These are phyloP conservation scores for Rusavskia elegans DNA, from an alignment of 495 filamentous ascomycete genomes.

Conservation along the genomic window DNA sequence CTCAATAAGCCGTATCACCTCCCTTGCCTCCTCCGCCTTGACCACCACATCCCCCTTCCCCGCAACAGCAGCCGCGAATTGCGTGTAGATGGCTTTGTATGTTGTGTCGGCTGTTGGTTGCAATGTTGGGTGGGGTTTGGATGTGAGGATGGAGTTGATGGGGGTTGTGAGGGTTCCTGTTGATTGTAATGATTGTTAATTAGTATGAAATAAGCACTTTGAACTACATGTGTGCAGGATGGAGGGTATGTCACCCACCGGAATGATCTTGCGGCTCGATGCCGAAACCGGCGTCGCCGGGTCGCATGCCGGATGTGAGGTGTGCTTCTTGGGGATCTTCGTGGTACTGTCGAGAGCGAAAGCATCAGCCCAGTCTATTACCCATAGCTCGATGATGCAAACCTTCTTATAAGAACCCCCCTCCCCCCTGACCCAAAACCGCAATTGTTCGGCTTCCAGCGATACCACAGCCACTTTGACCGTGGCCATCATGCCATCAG, in stretches of 20 bases:
- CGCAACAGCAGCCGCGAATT: conserved; percentile 48
- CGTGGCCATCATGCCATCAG: conserved; percentile 38
- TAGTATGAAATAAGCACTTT: no score
- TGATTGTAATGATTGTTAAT: no score
- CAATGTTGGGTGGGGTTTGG: conserved; percentile 39
- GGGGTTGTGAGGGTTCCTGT: conserved; percentile 17
- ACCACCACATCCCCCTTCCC: conserved; percentile 53
- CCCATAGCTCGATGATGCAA: background rate
- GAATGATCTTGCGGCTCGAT: conserved; percentile 40
- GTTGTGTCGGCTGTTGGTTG: conserved; percentile 37
- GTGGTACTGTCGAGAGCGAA: conserved; percentile 28
- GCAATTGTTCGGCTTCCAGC: conserved; percentile 51
- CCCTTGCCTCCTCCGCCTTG: conserved; percentile 49
- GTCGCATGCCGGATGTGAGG: conserved; percentile 50
- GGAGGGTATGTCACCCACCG: conserved; percentile 27
- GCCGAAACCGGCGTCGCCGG: conserved; percentile 50
- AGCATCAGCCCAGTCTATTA: background rate
- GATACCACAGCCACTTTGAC: conserved; percentile 58
- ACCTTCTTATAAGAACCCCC: conserved; percentile 70
- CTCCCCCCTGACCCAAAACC: conserved; percentile 69
- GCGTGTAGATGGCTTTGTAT: conserved; percentile 57
- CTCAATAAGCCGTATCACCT: conserved; percentile 65
- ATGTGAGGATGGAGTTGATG: conserved; percentile 11
- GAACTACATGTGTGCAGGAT: no score
- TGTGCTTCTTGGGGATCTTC: conserved; percentile 75